These are phyloP conservation scores for Stereocaulon alpinum DNA, from an alignment of 495 filamentous ascomycete species.

Conservation along the genomic window DNA sequence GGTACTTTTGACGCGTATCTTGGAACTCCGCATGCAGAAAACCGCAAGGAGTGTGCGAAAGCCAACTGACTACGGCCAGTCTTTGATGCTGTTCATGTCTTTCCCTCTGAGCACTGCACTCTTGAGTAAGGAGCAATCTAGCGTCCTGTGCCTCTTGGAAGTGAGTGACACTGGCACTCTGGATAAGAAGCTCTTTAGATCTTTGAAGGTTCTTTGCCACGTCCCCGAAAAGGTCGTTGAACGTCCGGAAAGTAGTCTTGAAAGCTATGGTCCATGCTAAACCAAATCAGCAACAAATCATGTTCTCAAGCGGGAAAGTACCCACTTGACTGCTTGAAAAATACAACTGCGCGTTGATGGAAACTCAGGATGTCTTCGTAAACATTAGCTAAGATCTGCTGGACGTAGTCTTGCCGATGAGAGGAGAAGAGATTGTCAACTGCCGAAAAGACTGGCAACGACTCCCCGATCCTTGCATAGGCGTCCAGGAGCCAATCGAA, in stretches of 20 bases:
- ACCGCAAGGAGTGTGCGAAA: constrained; percentile 25
- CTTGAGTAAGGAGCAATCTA: constrained; percentile 5
- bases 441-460: constrained; percentile 21
- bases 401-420: constrained; percentile 13
- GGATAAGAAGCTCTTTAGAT: constrained; percentile 32
- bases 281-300: not conserved
- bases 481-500: constrained; percentile 28
- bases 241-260: constrained; percentile 12
- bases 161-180: constrained; percentile 22
- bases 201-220: constrained; percentile 24
- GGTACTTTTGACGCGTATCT: constrained; percentile 22
- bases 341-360: constrained; percentile 21
- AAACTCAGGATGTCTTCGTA: constrained; percentile 28
- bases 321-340: constrained; percentile 23
- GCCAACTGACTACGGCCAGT: constrained; percentile 26
- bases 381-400: constrained; percentile 21
- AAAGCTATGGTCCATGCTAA: constrained; percentile 19
- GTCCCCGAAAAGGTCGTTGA: constrained; percentile 7
- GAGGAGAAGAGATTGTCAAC: constrained; percentile 5
- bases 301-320: not conserved
- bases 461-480: constrained; percentile 25
- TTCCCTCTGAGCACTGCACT: constrained; percentile 14
- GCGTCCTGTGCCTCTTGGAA: constrained; percentile 22
- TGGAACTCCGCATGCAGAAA: constrained; percentile 25
- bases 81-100: constrained; percentile 19